Evolutionary conservation across 495 filamentous ascomycete species (phyloP), one percentile per base, ranked within the genome.

Genomic region (Podospora tetraspora): DNA sequence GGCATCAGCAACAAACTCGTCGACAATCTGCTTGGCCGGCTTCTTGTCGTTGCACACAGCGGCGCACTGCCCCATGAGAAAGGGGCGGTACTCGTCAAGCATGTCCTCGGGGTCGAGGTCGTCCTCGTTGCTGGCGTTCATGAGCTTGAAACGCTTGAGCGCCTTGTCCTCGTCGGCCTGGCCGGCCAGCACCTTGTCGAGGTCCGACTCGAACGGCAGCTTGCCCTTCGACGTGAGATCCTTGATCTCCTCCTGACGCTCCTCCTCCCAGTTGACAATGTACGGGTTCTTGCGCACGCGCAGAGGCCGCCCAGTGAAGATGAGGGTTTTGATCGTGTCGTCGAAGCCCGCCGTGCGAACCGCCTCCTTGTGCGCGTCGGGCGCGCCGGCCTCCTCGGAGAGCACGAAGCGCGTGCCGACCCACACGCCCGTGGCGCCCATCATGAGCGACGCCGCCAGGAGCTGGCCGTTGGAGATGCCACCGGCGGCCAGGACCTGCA

Each of bases 401-500:
- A 99, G 86, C 67, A 99, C 91, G 83, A 99, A 99, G 64, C 96
- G 87, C 62, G 95, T 99, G 69, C 95, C 95, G 69, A 99, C 90
- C 95, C 95, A 99, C 63, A 99, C 95, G 69, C 87, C 95, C 66
- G 85, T 85, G 66, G 95, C 95, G 69, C 95, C 95, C 73, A 98
- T 88, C 90, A 96, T 96, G 37, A 99, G 84, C 57, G 93, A 83
- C 1, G 95, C 92, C 34, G 95, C 95, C 66, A 99, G 84, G 59
- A 90, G 89, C 80, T 92, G 92, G 59, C 95, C 95, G 83, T 95
- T 96, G 84, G 88, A 96, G 69, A 99, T 86, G 79, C 96, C 95
- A 71, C 95, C 95, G 12, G 96, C 96, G 61, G 95, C 95, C 68
- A 99, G 83, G 71, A 97, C 92, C 77, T 92, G 92, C 12, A 99